Base-by-base conservation (phyloP, 2,329 filamentous ascomycete genomes). In the Xylaria arbuscula region DNA sequence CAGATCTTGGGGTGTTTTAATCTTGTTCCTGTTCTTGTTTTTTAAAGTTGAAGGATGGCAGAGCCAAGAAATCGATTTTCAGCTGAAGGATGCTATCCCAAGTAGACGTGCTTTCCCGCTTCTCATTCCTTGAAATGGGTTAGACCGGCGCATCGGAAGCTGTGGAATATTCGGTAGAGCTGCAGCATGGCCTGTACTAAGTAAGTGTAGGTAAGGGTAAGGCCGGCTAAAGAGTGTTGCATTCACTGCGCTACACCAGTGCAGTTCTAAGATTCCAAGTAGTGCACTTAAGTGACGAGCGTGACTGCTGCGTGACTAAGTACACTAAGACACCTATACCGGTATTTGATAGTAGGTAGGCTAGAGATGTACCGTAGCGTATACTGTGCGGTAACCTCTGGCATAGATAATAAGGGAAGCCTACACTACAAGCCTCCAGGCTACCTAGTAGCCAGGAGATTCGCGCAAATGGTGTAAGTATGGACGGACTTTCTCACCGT, bases 21-120 rank as follows among this genome's bases (percentile, higher is more conserved):
- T 57, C 42, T 38, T 36, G 65, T 54, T 50, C 40, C 51, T 54
- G 51, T 54, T 54, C 15, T 17, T 32, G 15, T 32, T n/a, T 19
- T 54, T 32, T 17, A 34, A 17, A 42, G 28, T 38, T 11, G 17
- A 56, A 57, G 56, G 57, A 57, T 54, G 47, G 50, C 55, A 61
- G 53, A 50, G 55, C 62, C 67, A 66, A 62, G 67, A 53, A 40
- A 67, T 55, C n/a, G 48, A 36, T 13, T 60, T 67, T 67, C 64
- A 70, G 67, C 67, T 70, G 51, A 62, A 40, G 59, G 60, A 58
- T 34, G 13, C 22, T 63, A 51, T 48, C 53, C 28, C 40, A 34
- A 32, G 15, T 15, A 6, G 4, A 11, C 10, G 19, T 59, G 42
- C 36, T 34, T 65, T 62, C 34, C 56, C 67, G 64, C 67, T 64